A percentile compares a stretch with the other conserved stretches of the same genome.
Evolutionary conservation across 2,329 filamentous ascomycete genomes (phyloP).

Genomic region (Chaetomiaceae sp.): DNA sequence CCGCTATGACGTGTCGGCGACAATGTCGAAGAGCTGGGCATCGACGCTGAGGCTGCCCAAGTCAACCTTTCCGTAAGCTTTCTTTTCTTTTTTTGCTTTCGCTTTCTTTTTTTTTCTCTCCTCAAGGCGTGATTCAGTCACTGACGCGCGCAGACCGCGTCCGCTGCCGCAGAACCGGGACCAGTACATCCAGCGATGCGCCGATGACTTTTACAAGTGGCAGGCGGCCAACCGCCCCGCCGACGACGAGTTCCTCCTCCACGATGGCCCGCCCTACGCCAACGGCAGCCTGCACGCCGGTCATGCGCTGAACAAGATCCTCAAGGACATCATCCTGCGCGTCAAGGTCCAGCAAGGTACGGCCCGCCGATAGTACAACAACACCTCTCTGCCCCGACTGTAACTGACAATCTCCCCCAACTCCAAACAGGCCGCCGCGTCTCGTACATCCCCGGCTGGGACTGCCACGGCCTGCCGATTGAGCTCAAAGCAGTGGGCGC

Average conservation of each 20-base stretch:
- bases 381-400: background rate
- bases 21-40: slow-evolving; percentile 60
- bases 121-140: too few relatives aligned
- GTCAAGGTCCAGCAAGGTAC: slow-evolving; percentile 68
- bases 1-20: slow-evolving; percentile 25
- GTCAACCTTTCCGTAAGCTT: slow-evolving; percentile 62
- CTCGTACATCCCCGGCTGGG: slow-evolving; percentile 88
- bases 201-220: slow-evolving; percentile 87
- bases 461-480: slow-evolving; percentile 95
- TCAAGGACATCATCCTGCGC: slow-evolving; percentile 89
- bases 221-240: slow-evolving; percentile 57
- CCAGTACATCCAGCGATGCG: slow-evolving; percentile 67
- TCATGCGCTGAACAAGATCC: slow-evolving; percentile 92
- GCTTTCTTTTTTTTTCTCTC: too few relatives aligned
- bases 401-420: background rate
- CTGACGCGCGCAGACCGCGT: slow-evolving; percentile 42
- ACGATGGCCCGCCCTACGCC: slow-evolving; percentile 95
- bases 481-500: slow-evolving; percentile 86
- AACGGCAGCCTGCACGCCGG: slow-evolving; percentile 90
- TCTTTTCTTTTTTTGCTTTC: background rate
- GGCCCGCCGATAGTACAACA: too few relatives aligned
- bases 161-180: slow-evolving; percentile 46
- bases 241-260: slow-evolving; percentile 67
- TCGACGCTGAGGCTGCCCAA: slow-evolving; percentile 71
- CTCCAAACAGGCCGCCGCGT: slow-evolving; percentile 55